These are phyloP conservation scores for Xylaria sp. DNA, from an alignment of 2,329 filamentous ascomycete species.

Conservation along the genomic window DNA sequence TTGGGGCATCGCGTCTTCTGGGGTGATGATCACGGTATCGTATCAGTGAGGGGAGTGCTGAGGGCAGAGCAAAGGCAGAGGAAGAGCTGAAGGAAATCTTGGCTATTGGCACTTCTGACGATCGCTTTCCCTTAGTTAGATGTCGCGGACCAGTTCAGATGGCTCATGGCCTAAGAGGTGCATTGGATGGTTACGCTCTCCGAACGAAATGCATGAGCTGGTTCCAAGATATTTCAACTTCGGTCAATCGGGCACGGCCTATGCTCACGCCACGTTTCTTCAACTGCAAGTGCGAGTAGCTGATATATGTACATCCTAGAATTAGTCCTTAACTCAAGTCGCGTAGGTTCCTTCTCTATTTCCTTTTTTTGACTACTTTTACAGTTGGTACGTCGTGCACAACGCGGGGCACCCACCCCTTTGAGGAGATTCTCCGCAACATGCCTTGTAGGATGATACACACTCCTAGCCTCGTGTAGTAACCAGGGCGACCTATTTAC, in stretches of 20 bases:
- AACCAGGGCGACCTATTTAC: constrained; percentile 5
- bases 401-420: constrained; percentile 17
- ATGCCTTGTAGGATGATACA: not conserved
- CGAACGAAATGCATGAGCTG: constrained; percentile 12
- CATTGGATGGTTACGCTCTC: constrained; percentile 18
- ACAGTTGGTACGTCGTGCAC: not conserved
- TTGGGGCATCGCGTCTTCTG: not conserved
- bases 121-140: constrained; percentile 8
- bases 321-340: not conserved
- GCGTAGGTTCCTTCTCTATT: constrained; percentile 8
- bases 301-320: not conserved
- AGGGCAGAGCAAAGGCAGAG: not conserved
- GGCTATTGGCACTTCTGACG: not conserved
- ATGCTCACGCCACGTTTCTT: not conserved
- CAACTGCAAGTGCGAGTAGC: not conserved
- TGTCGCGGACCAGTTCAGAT: not conserved
- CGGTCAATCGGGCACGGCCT: not conserved
- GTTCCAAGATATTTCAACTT: constrained; percentile 8
- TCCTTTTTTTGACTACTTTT: not conserved
- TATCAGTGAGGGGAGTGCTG: not conserved
- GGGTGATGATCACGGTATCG: not conserved
- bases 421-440: constrained; percentile 10
- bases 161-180: not conserved
- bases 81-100: constrained; percentile 7
- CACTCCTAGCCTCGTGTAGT: not conserved